Base-by-base conservation (phyloP, 108 stramenopile species). In the Nitzschia sp. region DNA sequence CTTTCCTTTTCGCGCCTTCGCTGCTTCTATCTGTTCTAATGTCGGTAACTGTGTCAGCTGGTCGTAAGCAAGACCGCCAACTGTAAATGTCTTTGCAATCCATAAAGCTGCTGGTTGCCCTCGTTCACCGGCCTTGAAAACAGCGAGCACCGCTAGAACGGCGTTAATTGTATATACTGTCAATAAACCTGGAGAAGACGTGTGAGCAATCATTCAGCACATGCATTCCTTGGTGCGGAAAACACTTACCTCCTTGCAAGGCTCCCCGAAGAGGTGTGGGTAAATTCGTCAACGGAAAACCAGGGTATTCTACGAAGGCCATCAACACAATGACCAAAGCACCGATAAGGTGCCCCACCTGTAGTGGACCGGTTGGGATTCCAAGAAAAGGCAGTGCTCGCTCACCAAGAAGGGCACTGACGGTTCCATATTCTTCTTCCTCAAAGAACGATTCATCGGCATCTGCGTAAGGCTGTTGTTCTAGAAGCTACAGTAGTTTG, bases 311-410 rank as follows among this genome's bases (percentile, higher is more conserved):
- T 21, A 94, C 85, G 63, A 88, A 91, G 38, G 88, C 90, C 86
- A 87, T 87, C 32, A 94, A 52, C 1, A 91, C 63, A 50, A 91
- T 82, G 13, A 77, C 88, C 66, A 94, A 73, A 16, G 87, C 82
- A n/a, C 93, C 93, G 56, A 94, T 85, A 57, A 84, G 82, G 74
- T 94, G 93, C 9, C 93, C 93, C 28, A 94, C 88, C 72, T 94
- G 93, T 30, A 94, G 71, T 4, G 88, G 85, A 21, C 90, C 90
- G 33, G 79, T 72, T 38, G 88, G 88, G 66, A 94, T 91, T 8
- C 90, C 90, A 53, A 91, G 66, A 81, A 94, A 94, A 47, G 81
- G 77, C 73, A 82, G 70, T 32, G 83, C 52, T 54, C 83, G 58
- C 63, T 87, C 85, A 58, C 89, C 92, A 53, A 96, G 73, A 62